phyloP scores from a whole-genome alignment of 768 basidiomycete species.

The Cubamyces lactineus region DNA sequence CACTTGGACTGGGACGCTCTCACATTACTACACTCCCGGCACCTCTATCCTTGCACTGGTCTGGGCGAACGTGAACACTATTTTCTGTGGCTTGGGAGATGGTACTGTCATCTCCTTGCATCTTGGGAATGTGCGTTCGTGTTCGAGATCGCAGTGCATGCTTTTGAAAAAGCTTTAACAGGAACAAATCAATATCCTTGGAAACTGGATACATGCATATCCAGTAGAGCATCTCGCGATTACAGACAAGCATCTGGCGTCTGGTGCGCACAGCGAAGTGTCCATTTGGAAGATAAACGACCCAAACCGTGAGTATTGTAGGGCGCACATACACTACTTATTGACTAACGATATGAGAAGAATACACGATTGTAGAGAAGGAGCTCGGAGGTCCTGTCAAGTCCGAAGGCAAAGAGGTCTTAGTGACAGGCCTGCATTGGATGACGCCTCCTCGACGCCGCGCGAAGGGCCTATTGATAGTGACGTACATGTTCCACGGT shows the following conservation, averaged over 20 bases:
- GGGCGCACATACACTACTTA: too few species aligned
- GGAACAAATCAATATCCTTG: not conserved
- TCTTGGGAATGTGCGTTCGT: not conserved
- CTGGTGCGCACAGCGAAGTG: not conserved
- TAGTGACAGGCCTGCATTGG: slow-evolving; percentile 6
- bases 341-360: too few species aligned
- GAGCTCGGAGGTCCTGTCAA: not conserved
- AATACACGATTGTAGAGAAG: not conserved
- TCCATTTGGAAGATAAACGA: not conserved
- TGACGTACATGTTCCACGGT: slow-evolving; percentile 4
- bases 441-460: not conserved
- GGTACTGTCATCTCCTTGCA: not conserved
- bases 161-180: not conserved
- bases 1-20: not conserved
- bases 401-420: not conserved
- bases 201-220: slow-evolving; percentile 1
- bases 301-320: not conserved
- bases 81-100: not conserved
- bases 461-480: not conserved
- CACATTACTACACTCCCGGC: not conserved
- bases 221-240: slow-evolving; percentile 1
- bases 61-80: not conserved
- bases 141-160: not conserved
- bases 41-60: not conserved
- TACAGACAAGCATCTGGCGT: not conserved